A percentile compares a stretch with the other conserved stretches of the same genome.
Conservation (phyloP, 352 stramenopile genomes). For the Pythium aristosporum region DNA sequence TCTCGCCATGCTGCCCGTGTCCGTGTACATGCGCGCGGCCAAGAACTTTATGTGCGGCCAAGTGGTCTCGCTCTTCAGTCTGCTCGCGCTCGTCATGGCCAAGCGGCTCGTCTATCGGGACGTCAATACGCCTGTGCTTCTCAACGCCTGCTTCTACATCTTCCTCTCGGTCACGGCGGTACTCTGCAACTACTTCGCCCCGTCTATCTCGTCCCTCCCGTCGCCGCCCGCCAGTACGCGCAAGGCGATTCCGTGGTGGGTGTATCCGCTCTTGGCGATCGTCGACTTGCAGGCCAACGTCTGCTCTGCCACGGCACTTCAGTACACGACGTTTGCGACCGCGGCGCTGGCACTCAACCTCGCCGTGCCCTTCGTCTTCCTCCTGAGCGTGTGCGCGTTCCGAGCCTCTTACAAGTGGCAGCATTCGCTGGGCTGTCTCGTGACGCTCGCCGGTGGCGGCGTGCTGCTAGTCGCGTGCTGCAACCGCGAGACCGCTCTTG, state of each 20-base stretch:
- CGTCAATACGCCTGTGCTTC: constrained; percentile 32
- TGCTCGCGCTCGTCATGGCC: constrained; percentile 36
- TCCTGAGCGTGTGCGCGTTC: constrained; percentile 32
- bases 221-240: neutral
- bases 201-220: neutral
- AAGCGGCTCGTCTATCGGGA: constrained; percentile 36
- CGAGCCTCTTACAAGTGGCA: constrained; percentile 29
- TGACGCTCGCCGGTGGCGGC: constrained; percentile 25
- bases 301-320: constrained; percentile 31
- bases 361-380: constrained; percentile 44
- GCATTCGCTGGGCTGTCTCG: constrained; percentile 30
- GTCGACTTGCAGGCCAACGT: constrained; percentile 48
- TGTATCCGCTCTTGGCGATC: constrained; percentile 40
- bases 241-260: constrained; percentile 32
- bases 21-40: constrained; percentile 11
- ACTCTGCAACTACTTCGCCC: constrained; percentile 22
- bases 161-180: constrained; percentile 29
- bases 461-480: constrained; percentile 33
- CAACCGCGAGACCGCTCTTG: constrained; percentile 16
- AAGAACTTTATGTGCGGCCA: constrained; percentile 40
- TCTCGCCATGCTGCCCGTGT: neutral
- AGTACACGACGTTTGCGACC: constrained; percentile 35
- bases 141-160: constrained; percentile 45
- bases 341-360: constrained; percentile 43
- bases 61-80: constrained; percentile 42